Evolutionary conservation across 2,329 filamentous ascomycete genomes (phyloP), one percentile per base, ranked within the genome.

Genomic region (Paecilomyces formosus): DNA sequence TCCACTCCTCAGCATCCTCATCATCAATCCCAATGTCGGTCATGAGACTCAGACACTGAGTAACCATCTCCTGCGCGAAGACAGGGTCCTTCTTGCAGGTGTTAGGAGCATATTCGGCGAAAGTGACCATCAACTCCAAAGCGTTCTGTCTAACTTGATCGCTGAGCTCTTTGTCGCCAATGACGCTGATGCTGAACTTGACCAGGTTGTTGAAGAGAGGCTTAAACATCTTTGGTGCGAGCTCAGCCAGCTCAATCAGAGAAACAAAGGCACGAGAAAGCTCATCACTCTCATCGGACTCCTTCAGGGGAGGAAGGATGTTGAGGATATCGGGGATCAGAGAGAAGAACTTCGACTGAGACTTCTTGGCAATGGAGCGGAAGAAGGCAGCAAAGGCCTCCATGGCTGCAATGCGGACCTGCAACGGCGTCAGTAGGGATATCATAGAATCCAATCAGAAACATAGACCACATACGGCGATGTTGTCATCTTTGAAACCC

Each of bases 191-290:
- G 72, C 88, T 93, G 76, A 99, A 97, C 66, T 90, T 87, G 55
- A 97, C 93, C 3, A 99, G 82, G 69, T 91, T 92, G 70, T 89
- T 88, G 79, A 99, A 99, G n/a, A 96, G 81, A 21, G 83, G 84
- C 77, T 94, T 96, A 79, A 99, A 99, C 92, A 97, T 97, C 77
- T 94, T 95, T 22, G 93, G 92, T 22, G 90, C 89, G n/a, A 88
- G 84, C 75, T 97, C 94, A 45, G 94, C 94, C 57, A 99, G 82
- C 64, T 97, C 94, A 68, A 99, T 97, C 54, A 99, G 82, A 24
- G 93, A 88, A 58, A 97, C 81, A 50, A 99, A 85, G 22, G 92
- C 92, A 71, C 92, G 92, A 64, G 90, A 93, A 15, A 99, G 85
- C 63, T 96, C 88, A 13, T 97, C 93, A 12, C 91, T 94, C 70